Evolutionary conservation across 75 land plant genomes (phyloP), one percentile per base, ranked within the genome.

Genomic region (Picea sitchensis): DNA sequence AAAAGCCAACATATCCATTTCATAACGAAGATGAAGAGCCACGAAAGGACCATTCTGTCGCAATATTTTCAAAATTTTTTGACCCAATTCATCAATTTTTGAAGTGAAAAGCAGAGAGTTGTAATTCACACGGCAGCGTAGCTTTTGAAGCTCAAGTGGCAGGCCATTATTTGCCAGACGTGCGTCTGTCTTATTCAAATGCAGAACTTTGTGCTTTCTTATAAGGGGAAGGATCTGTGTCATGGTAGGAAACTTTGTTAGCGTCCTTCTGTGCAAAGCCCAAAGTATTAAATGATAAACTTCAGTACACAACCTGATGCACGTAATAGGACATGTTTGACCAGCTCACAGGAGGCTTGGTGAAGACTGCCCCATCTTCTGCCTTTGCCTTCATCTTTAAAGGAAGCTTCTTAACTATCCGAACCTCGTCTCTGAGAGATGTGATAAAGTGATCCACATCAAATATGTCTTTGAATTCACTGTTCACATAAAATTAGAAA

Each of bases 1-100:
- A 83, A 93, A 93, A 34, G 95, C 95, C 56, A 93, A 81, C 96
- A 91, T 93, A 78, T 93, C 96, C 96, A 91, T 93, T 86, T 93
- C 96, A 85, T 91, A 93, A 54, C 96, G 87, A 13, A 93, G 86
- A 84, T 93, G 96, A 77, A 93, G 86, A 3, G 81, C 96, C 59
- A 93, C 36, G 62, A 91, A 91, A 32, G 89, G 86, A 61, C 96
- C 93, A 61, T 87, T 85, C 17, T 82, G 69, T 65, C 78, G 77
- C 13, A 91, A 82, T 6, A 83, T 73, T 36, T 81, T 82, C 61
- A 91, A 76, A 13, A 93, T 63, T 60, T 83, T 84, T 58, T 74
- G 80, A 26, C 90, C 94, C 71, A 92, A 68, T 60, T 83, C 83
- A 69, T 89, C 92, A 60, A 92, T 92, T 73, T 77, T 83, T 64